Conservation (phyloP, 1,284 basidiomycete genomes). For the Pseudozyma flocculosa region DNA sequence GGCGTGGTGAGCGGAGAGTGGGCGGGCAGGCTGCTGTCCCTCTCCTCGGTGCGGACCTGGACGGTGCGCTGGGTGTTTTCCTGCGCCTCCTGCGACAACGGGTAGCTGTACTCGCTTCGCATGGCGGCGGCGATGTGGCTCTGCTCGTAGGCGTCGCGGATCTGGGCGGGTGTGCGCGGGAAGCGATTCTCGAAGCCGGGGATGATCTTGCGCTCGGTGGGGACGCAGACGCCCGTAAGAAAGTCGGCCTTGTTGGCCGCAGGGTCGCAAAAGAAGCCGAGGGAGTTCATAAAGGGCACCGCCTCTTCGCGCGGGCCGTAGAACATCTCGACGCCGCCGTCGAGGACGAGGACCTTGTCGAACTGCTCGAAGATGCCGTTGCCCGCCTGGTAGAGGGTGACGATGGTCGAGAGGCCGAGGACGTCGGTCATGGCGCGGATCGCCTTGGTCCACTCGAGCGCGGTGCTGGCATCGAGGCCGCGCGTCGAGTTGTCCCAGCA, state of each 20-base stretch:
- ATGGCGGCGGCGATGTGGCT: not conserved
- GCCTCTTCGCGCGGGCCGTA: constrained; percentile 42
- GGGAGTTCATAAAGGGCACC: constrained; percentile 36
- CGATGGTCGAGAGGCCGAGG: constrained; percentile 22
- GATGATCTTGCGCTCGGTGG: constrained; percentile 1
- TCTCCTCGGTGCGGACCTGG: not conserved
- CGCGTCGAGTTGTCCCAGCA: constrained; percentile 48
- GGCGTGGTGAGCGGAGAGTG: not conserved
- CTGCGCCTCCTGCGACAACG: not conserved
- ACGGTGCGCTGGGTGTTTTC: not conserved
- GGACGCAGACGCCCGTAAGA: not conserved
- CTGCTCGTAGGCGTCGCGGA: not conserved
- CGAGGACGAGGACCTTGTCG: constrained; percentile 50
- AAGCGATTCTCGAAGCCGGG: not conserved
- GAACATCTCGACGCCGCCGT: constrained; percentile 54
- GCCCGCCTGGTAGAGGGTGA: constrained; percentile 50
- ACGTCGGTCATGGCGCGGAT: constrained; percentile 44
- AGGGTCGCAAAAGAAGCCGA: constrained; percentile 28
- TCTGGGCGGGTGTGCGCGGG: not conserved
- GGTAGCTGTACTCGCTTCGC: not conserved
- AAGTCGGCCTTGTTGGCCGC: constrained; percentile 2
- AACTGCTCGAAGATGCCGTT: constrained; percentile 42
- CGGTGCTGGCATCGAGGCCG: constrained; percentile 48
- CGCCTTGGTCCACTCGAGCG: constrained; percentile 40
- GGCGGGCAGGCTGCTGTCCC: not conserved